Evolutionary conservation across 257 asterid genomes (phyloP).

Genomic region (Forsythia viridissima): DNA sequence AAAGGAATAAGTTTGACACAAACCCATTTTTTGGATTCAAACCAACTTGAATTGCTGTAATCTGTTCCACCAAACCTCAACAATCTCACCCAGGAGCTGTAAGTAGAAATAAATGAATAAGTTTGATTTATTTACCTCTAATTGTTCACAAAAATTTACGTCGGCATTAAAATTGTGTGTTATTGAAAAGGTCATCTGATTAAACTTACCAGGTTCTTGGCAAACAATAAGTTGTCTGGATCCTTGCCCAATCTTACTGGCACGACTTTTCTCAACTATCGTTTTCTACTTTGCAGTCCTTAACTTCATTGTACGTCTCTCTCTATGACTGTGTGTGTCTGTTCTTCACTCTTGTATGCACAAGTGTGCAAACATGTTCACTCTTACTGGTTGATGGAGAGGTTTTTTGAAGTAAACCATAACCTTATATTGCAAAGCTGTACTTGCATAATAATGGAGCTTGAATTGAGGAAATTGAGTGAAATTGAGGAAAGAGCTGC

Average conservation of each 20-base stretch:
- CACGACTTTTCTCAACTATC: slow-evolving; percentile 53
- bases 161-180: not conserved
- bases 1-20: too few species aligned
- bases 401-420: not conserved
- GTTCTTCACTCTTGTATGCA: not conserved
- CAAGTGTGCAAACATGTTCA: not conserved
- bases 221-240: slow-evolving; percentile 70
- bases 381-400: not conserved
- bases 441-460: slow-evolving; percentile 73
- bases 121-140: not conserved
- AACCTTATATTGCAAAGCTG: slow-evolving; percentile 14
- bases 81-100: slow-evolving; percentile 74
- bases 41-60: too few species aligned
- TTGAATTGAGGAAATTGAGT: too few species aligned
- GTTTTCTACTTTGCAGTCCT: slow-evolving; percentile 57
- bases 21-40: too few species aligned
- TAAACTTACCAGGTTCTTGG: slow-evolving; percentile 54
- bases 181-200: slow-evolving; percentile 5
- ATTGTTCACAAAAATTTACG: not conserved
- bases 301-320: slow-evolving; percentile 63
- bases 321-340: not conserved
- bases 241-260: slow-evolving; percentile 72
- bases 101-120: slow-evolving; percentile 31
- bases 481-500: too few species aligned
- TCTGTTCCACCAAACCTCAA: slow-evolving; percentile 61